Evolutionary conservation across 768 basidiomycete genomes (phyloP).

Genomic region (Hericium rajendrae): DNA sequence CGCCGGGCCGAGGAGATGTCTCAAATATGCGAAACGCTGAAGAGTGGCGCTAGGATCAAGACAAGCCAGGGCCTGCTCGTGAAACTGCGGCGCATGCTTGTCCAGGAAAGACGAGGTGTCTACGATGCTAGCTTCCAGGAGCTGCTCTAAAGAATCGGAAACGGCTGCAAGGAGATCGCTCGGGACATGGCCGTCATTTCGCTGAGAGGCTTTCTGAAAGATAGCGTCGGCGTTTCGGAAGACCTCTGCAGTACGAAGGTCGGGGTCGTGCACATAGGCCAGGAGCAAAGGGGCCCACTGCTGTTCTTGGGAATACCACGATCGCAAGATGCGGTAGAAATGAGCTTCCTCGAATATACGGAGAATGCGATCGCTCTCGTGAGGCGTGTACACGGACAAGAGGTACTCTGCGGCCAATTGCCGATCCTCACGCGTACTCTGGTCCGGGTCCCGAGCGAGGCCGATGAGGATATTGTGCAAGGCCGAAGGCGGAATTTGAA

Average conservation of each 20-base stretch:
- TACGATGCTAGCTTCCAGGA: slow-evolving; percentile 51
- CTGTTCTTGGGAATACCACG: slow-evolving; percentile 66
- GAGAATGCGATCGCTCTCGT: slow-evolving; percentile 59
- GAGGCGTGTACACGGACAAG: slow-evolving; percentile 83
- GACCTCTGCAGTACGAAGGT: slow-evolving; percentile 47
- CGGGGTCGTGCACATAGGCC: slow-evolving; percentile 69
- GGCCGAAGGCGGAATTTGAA: slow-evolving; percentile 44
- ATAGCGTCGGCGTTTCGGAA: slow-evolving; percentile 60
- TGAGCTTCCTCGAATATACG: slow-evolving; percentile 69
- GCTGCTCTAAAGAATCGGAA: slow-evolving; percentile 47
- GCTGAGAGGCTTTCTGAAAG: slow-evolving; percentile 34
- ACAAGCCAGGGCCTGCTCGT: slow-evolving; percentile 47
- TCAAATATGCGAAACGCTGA: slow-evolving; percentile 69
- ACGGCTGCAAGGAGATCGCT: slow-evolving; percentile 45
- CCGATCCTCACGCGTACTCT: slow-evolving; percentile 81
- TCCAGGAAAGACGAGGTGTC: slow-evolving; percentile 70
- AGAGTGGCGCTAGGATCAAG: slow-evolving; percentile 38
- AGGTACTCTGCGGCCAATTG: slow-evolving; percentile 93
- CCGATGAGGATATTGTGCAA: slow-evolving; percentile 70
- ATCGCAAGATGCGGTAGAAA: slow-evolving; percentile 85
- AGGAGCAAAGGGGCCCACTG: slow-evolving; percentile 68
- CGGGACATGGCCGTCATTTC: slow-evolving; percentile 44
- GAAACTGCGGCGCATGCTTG: slow-evolving; percentile 53
- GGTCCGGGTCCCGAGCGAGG: slow-evolving; percentile 67
- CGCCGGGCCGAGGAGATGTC: slow-evolving; percentile 48